phyloP scores from a whole-genome alignment of 176 grass and related monocot genomes.

The Musa schizocarpa region DNA sequence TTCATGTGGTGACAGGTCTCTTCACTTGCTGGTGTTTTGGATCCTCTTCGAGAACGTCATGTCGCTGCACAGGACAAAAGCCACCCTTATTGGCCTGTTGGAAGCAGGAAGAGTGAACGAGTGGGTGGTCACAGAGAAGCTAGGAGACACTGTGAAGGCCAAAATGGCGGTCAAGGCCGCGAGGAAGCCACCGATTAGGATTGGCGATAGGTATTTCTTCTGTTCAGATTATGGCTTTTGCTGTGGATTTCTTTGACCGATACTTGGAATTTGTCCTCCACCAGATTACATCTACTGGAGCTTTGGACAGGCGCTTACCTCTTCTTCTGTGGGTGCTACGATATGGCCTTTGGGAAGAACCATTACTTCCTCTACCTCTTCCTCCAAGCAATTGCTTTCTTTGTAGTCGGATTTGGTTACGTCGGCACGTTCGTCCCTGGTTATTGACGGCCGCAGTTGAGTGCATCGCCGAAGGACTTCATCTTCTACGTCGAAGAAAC shows the following conservation, averaged over 20 bases:
- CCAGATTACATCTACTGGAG: constrained; percentile 61
- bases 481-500: no score
- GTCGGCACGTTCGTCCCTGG: constrained; percentile 60
- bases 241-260: neutral
- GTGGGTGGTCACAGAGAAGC: constrained; percentile 81
- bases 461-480: no score
- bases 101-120: constrained; percentile 72
- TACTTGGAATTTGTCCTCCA: neutral
- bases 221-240: neutral
- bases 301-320: constrained; percentile 47
- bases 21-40: constrained; percentile 87
- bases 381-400: constrained; percentile 52
- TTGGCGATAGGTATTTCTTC: constrained; percentile 62
- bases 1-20: constrained; percentile 31
- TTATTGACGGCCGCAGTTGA: no score
- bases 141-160: constrained; percentile 46
- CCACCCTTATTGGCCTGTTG: constrained; percentile 58
- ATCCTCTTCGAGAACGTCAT: constrained; percentile 90
- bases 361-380: constrained; percentile 81
- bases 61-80: constrained; percentile 70
- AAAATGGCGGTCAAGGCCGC: constrained; percentile 30
- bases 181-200: constrained; percentile 42
- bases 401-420: constrained; percentile 59
- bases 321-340: constrained; percentile 54
- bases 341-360: constrained; percentile 42